phyloP scores from a whole-genome alignment of 2,329 filamentous ascomycete species.

The Shiraia bambusicola region DNA sequence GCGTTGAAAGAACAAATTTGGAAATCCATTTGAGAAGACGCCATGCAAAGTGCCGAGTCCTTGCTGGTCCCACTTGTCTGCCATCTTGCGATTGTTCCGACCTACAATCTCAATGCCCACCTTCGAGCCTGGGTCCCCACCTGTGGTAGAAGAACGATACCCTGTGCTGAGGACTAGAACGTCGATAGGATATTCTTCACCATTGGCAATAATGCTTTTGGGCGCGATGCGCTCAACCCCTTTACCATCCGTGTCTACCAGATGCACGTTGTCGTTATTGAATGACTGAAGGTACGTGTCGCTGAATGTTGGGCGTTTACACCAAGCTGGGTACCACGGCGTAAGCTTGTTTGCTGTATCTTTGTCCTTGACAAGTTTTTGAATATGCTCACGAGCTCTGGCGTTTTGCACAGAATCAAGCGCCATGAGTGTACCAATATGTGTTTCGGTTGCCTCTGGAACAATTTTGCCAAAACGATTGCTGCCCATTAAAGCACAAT shows the following conservation, averaged over 20 bases:
- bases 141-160: conserved; percentile 18
- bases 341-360: conserved; percentile 55
- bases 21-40: conserved; percentile 15
- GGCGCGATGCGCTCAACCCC: conserved; percentile 52
- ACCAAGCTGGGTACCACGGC: conserved; percentile 61
- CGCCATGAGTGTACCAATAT: conserved; percentile 43
- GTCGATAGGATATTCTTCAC: conserved; percentile 51
- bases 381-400: conserved; percentile 48
- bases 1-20: conserved; percentile 20
- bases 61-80: conserved; percentile 49
- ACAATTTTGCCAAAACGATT: conserved; percentile 29
- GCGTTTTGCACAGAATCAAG: conserved; percentile 49
- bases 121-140: conserved; percentile 7
- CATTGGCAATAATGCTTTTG: conserved; percentile 49
- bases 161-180: conserved; percentile 51
- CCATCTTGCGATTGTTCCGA: conserved; percentile 41
- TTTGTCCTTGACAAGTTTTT: conserved; percentile 53
- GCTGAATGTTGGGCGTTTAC: conserved; percentile 63
- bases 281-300: conserved; percentile 60
- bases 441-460: conserved; percentile 41
- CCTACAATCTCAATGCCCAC: conserved; percentile 44
- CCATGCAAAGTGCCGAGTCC: conserved; percentile 51
- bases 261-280: conserved; percentile 58
- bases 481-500: conserved; percentile 30
- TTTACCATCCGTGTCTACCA: conserved; percentile 60